Evolutionary conservation across 2,329 filamentous ascomycete species (phyloP).

Genomic region (Verticillium albo-atrum): DNA sequence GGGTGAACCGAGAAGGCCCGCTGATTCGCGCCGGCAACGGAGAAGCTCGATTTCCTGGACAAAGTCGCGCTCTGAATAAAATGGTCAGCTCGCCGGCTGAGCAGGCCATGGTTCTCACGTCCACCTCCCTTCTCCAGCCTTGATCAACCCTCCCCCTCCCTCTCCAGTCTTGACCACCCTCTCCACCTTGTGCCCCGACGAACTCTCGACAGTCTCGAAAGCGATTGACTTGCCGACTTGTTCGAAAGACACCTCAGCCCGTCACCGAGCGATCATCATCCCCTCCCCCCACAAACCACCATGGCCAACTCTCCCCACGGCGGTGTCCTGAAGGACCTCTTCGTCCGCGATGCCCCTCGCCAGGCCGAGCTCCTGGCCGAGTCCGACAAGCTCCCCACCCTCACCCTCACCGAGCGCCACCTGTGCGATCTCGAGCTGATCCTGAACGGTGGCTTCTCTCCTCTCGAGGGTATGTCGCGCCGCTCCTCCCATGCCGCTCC

Average conservation of each 20-base stretch:
- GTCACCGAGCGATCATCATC: not conserved
- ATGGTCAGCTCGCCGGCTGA: not conserved
- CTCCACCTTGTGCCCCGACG: conserved; percentile 1
- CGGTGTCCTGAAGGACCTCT: conserved; percentile 95
- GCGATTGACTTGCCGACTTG: not conserved
- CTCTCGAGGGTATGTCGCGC: conserved; percentile 74
- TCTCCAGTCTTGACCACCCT: too few relatives aligned
- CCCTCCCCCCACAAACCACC: not conserved
- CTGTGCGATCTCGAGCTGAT: conserved; percentile 97
- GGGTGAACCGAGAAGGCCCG: not conserved
- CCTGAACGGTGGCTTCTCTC: conserved; percentile 95
- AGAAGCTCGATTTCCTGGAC: conserved; percentile 6
- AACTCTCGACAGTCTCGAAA: not conserved
- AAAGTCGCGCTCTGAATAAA: not conserved
- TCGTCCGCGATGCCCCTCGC: conserved; percentile 84
- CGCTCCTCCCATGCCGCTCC: not conserved
- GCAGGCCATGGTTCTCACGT: not conserved
- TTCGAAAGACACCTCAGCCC: not conserved
- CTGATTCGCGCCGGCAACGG: not conserved
- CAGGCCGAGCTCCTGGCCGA: conserved; percentile 76
- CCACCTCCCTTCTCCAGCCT: not conserved
- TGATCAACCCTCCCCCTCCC: conserved; percentile 1
- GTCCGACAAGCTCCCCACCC: conserved; percentile 79
- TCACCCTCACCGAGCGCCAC: conserved; percentile 86
- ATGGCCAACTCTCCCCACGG: conserved; percentile 77